Percentiles rank a stretch among this genome's conserved stretches.
Evolutionary conservation across 73 alveolate species (phyloP).

Genomic region (Blepharisma stoltei): DNA sequence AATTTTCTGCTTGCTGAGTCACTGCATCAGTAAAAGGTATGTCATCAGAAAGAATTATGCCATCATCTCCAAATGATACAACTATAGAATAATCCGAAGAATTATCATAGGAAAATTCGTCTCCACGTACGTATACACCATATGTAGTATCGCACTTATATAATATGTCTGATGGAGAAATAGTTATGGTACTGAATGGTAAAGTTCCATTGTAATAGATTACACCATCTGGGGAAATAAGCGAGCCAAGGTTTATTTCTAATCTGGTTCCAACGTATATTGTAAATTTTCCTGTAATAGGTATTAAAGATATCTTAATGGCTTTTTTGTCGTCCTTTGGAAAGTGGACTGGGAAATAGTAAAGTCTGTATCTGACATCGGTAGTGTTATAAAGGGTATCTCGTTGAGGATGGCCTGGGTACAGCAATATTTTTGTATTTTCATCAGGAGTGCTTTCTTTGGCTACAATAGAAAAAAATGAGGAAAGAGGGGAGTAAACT

Average conservation of each 20-base stretch:
- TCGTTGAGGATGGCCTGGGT: constrained; percentile 28
- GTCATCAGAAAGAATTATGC: neutral
- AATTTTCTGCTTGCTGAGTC: neutral
- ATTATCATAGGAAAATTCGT: neutral
- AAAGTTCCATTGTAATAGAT: neutral
- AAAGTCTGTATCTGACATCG: neutral
- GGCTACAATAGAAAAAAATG: neutral
- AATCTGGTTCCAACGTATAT: neutral
- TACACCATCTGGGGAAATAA: neutral
- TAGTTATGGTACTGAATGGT: neutral
- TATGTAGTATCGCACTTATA: neutral
- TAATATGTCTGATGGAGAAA: neutral
- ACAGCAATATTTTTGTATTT: neutral
- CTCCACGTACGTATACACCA: neutral
- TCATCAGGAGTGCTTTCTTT: neutral
- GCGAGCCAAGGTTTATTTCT: no score
- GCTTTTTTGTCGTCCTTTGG: neutral
- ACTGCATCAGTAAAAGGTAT: constrained; percentile 25
- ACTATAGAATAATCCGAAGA: neutral
- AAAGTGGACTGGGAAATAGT: constrained; percentile 8
- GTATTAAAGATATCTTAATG: neutral
- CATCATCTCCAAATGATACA: neutral
- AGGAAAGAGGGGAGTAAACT: neutral
- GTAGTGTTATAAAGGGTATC: neutral
- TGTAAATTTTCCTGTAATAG: constrained; percentile 14